phyloP scores from a whole-genome alignment of 2,329 filamentous ascomycete genomes.

The Fusarium abutilonis region DNA sequence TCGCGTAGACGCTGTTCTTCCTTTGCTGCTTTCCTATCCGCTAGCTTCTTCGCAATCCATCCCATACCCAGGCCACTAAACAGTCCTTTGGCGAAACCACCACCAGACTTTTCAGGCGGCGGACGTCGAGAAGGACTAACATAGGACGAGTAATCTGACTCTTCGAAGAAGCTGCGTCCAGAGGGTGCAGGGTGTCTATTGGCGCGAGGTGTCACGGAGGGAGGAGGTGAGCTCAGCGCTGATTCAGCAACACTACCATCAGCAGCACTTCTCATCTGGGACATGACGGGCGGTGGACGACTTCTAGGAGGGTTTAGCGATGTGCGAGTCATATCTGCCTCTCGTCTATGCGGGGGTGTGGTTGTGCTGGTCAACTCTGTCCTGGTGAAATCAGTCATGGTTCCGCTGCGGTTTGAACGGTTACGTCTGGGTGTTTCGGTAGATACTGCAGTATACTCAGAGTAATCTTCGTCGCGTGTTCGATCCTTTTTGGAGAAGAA shows the following conservation, averaged over 20 bases:
- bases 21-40: slow-evolving; percentile 60
- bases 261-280: slow-evolving; percentile 59
- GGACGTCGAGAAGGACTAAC: slow-evolving; percentile 70
- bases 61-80: slow-evolving; percentile 72
- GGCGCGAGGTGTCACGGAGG: slow-evolving; percentile 57
- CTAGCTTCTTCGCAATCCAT: slow-evolving; percentile 73
- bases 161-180: slow-evolving; percentile 56
- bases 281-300: slow-evolving; percentile 52
- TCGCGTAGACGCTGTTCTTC: slow-evolving; percentile 59
- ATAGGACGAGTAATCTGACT: slow-evolving; percentile 69
- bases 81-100: slow-evolving; percentile 65
- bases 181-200: slow-evolving; percentile 58
- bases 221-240: slow-evolving; percentile 51
- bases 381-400: slow-evolving; percentile 55
- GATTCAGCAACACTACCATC: slow-evolving; percentile 58
- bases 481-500: slow-evolving; percentile 64
- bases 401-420: slow-evolving; percentile 53
- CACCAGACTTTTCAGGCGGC: slow-evolving; percentile 56
- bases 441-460: slow-evolving; percentile 70
- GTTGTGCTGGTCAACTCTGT: slow-evolving; percentile 42
- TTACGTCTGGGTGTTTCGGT: slow-evolving; percentile 67
- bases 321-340: slow-evolving; percentile 48
- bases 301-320: slow-evolving; percentile 60
- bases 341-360: slow-evolving; percentile 48
- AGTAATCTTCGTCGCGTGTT: slow-evolving; percentile 68